phyloP scores from a whole-genome alignment of 805 yeast species.

The Ogataea salicorniae region DNA sequence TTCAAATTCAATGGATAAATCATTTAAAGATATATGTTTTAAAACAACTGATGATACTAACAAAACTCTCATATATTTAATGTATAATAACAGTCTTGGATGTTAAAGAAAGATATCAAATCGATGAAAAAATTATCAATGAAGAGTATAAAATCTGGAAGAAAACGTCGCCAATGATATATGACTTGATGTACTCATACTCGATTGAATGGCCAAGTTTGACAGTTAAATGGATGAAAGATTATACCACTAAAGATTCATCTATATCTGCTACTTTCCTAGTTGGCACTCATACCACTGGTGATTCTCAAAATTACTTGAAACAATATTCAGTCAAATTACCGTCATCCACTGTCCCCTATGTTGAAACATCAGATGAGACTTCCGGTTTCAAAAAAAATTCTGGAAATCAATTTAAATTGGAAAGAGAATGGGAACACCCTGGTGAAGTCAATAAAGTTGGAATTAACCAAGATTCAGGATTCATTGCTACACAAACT shows the following conservation, averaged over 20 bases:
- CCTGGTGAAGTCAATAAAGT: conserved; percentile 64
- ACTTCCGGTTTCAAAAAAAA: conserved; percentile 15
- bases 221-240: conserved; percentile 65
- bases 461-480: conserved; percentile 45
- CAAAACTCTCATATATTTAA: background rate
- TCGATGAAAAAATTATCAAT: conserved; percentile 57
- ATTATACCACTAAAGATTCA: conserved; percentile 14
- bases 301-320: conserved; percentile 38
- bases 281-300: conserved; percentile 43
- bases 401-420: conserved; percentile 35
- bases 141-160: conserved; percentile 85
- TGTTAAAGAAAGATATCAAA: conserved; percentile 38
- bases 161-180: conserved; percentile 73
- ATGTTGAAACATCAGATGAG: conserved; percentile 12
- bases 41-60: conserved; percentile 7
- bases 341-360: conserved; percentile 46
- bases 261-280: conserved; percentile 30
- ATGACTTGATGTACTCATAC: conserved; percentile 66
- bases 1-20: background rate
- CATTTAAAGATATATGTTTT: background rate
- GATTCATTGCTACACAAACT: conserved; percentile 50
- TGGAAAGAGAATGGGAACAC: conserved; percentile 50
- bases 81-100: conserved; percentile 13
- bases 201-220: conserved; percentile 68
- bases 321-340: conserved; percentile 39